Evolutionary conservation across 306 rosid species (phyloP).

Genomic region (Malus sylvestris): DNA sequence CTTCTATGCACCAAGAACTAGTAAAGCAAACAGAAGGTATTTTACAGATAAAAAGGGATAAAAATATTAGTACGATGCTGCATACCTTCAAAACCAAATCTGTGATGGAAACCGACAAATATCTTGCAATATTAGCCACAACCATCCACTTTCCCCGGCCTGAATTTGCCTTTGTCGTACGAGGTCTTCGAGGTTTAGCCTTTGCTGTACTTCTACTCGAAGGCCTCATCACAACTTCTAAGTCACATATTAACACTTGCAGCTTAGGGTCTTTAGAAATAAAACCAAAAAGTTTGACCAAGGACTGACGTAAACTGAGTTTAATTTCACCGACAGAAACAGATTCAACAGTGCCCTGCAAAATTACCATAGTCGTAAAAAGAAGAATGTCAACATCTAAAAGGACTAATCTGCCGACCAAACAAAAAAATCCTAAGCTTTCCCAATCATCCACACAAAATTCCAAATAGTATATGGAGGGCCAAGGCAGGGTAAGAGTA

Average conservation of each 20-base stretch:
- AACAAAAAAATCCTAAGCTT: conserved; percentile 4
- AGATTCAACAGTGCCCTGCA: conserved; percentile 89
- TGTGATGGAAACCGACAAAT: conserved; percentile 78
- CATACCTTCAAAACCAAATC: conserved; percentile 89
- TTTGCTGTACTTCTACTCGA: conserved; percentile 48
- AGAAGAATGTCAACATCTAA: conserved; percentile 19
- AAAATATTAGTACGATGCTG: neutral
- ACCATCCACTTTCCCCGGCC: conserved; percentile 96
- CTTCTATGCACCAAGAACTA: neutral
- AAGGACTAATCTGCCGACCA: conserved; percentile 10
- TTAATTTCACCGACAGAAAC: conserved; percentile 90
- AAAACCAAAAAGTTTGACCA: conserved; percentile 79
- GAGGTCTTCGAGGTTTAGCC: conserved; percentile 59
- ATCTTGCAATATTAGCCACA: conserved; percentile 80
- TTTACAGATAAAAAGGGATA: neutral
- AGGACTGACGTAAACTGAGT: conserved; percentile 86
- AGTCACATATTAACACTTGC: conserved; percentile 82
- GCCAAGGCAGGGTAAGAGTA: neutral
- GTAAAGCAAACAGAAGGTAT: neutral
- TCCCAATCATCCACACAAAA: neutral
- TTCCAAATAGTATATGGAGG: neutral
- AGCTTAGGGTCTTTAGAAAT: conserved; percentile 90
- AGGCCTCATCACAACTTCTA: conserved; percentile 87
- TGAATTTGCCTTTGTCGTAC: conserved; percentile 57
- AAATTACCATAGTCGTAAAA: conserved; percentile 26